Evolutionary conservation across 352 stramenopile genomes (phyloP).

Genomic region (Thraustotheca clavata): DNA sequence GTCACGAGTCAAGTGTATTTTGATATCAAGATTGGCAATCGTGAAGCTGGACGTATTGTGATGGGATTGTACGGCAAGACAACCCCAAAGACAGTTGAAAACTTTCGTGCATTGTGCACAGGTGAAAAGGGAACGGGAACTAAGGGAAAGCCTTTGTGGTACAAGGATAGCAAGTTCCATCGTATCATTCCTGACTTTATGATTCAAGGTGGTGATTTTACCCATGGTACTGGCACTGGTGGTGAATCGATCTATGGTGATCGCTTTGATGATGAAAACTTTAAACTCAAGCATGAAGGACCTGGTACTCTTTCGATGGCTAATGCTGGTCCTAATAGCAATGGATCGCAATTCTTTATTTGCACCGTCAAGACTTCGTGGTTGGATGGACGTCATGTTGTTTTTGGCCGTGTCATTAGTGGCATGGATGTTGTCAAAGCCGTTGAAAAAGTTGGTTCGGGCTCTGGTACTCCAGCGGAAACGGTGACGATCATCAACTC

Average conservation of each 20-base stretch:
- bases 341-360: conserved; percentile 98
- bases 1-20: conserved; percentile 93
- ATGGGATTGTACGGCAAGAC: conserved; percentile 80
- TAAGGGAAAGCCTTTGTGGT: conserved; percentile 94
- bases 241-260: conserved; percentile 72
- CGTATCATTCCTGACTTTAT: conserved; percentile 95
- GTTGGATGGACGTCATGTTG: conserved; percentile 80
- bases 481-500: conserved; percentile 91
- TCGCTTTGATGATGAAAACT: conserved; percentile 80
- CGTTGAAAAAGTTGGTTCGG: conserved; percentile 92
- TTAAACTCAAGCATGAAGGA: conserved; percentile 79
- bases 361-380: conserved; percentile 88
- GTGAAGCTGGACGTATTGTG: conserved; percentile 71
- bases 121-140: conserved; percentile 74
- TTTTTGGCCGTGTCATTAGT: conserved; percentile 93
- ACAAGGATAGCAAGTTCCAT: conserved; percentile 95
- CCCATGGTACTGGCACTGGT: conserved; percentile 62
- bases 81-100: conserved; percentile 78
- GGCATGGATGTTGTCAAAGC: conserved; percentile 95
- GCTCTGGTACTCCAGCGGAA: conserved; percentile 78
- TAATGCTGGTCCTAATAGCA: conserved; percentile 82
- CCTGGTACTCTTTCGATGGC: conserved; percentile 73
- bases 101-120: conserved; percentile 60
- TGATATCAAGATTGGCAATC: conserved; percentile 91
- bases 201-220: conserved; percentile 84